Evolutionary conservation across 495 filamentous ascomycete species (phyloP), one percentile per base, ranked within the genome.

Genomic region (Aspergillus steynii): DNA sequence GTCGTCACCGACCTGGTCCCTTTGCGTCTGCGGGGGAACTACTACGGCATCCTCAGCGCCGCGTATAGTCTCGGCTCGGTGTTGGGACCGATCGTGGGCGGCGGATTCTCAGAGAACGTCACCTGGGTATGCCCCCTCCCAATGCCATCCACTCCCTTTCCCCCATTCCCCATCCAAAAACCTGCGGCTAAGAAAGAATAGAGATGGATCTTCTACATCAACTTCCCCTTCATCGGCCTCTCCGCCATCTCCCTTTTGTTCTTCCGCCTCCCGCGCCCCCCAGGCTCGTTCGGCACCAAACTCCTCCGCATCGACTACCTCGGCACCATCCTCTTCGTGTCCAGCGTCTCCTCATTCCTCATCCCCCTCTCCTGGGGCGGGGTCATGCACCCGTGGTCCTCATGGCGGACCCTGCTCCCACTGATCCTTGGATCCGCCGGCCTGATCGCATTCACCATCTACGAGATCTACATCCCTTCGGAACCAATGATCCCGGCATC

Each of bases 201-300:
- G 83, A 55, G 83, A 34, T 87, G 85, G 86, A 82, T 85, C 56
- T 90, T 89, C 67, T 90, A 85, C 71, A 82, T 91, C 66, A 91
- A 90, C 66, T 71, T 89, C 15, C 69, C 79, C 20, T 73, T 88
- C n/a, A 78, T 78, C 45, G 86, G 67, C 5, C 58, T 79, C 25
- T 70, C 76, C 0, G 76, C 82, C 0, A 68, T 81, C 31, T 82
- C 83, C 51, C 12, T 86, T 56, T 62, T 83, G 60, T 76, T 85
- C 47, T 75, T 65, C 52, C 58, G 12, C 61, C 72, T 26, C 61
- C 76, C 32, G 69, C 79, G 12, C 26, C 52, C 64, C 3, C 53
- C 63, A 6, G 63, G 64, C 8, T 52, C 61, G 1, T n/a, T 79
- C 0, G 5, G 50, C 20, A 34, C 67, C 25, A 78, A 80, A 61